Percentiles rank a stretch among this genome's conserved stretches.
These are phyloP conservation scores for Xylona heveae DNA, from an alignment of 495 filamentous ascomycete species.

Conservation along the genomic window DNA sequence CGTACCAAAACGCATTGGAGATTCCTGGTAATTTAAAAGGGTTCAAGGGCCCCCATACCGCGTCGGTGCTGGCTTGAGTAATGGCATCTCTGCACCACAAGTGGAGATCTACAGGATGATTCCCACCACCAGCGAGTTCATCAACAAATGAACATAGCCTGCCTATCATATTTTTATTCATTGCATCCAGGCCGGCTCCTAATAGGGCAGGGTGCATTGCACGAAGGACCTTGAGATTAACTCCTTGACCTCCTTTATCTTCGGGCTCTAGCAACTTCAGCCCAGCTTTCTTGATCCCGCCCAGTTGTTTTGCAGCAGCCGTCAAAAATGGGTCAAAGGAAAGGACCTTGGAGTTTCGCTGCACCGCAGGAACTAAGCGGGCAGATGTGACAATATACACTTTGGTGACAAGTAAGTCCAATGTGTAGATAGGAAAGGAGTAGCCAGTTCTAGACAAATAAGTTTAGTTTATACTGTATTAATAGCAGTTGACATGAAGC, in stretches of 20 bases:
- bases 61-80: no score
- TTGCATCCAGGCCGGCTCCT: constrained; percentile 11
- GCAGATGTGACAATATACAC: constrained; percentile 24
- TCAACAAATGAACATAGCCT: constrained; percentile 8
- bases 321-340: constrained; percentile 19
- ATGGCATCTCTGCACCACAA: no score
- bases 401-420: constrained; percentile 21
- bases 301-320: constrained; percentile 7
- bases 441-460: constrained; percentile 3
- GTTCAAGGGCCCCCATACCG: no score
- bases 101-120: constrained; percentile 10
- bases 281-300: constrained; percentile 7
- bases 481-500: constrained; percentile 4
- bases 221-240: constrained; percentile 7
- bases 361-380: constrained; percentile 18
- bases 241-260: constrained; percentile 9
- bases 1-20: no score
- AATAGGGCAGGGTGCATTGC: constrained; percentile 13
- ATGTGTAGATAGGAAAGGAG: constrained; percentile 20
- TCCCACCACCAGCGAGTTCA: constrained; percentile 2
- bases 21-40: no score
- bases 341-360: constrained; percentile 20
- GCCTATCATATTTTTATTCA: constrained; percentile 14
- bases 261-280: constrained; percentile 9
- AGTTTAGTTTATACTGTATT: neutral